A percentile compares a stretch with the other conserved stretches of the same genome.
phyloP scores from a whole-genome alignment of 805 yeast species.

The Geotrichum ghanense region DNA sequence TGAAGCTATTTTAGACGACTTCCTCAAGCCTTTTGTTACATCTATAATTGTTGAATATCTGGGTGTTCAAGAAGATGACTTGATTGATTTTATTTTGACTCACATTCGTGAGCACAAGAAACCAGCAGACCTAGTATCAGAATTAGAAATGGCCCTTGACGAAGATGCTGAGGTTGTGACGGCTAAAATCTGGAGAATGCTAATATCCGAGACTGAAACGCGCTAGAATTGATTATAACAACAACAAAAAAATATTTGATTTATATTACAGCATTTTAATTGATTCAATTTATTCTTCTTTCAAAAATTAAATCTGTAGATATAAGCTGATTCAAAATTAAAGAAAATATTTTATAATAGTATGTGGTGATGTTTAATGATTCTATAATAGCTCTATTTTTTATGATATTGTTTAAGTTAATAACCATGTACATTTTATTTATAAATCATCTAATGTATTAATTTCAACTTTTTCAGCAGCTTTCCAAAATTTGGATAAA shows the following conservation, averaged over 20 bases:
- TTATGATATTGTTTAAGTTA: no score
- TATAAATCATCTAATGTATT: neutral
- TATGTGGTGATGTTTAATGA: no score
- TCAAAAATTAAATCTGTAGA: constrained; percentile 4
- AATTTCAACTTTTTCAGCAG: constrained; percentile 7
- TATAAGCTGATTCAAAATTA: neutral
- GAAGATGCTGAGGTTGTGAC: constrained; percentile 30
- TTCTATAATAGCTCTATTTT: no score
- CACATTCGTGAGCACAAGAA: constrained; percentile 17
- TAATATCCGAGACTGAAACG: constrained; percentile 16
- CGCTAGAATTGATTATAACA: neutral
- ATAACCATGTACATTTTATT: no score
- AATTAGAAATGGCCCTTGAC: constrained; percentile 28
- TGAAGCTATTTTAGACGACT: constrained; percentile 11
- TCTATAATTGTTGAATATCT: constrained; percentile 20
- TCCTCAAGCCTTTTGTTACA: constrained; percentile 15
- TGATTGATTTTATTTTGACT: constrained; percentile 21
- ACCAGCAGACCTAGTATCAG: constrained; percentile 18
- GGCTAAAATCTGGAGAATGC: constrained; percentile 17
- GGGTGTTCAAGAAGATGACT: constrained; percentile 24
- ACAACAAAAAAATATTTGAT: neutral
- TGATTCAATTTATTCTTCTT: neutral
- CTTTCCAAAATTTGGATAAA: constrained; percentile 83
- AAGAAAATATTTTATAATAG: no score
- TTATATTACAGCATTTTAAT: neutral